Conservation (phyloP, 345 rosid species). For the Eucalyptus marginata region DNA sequence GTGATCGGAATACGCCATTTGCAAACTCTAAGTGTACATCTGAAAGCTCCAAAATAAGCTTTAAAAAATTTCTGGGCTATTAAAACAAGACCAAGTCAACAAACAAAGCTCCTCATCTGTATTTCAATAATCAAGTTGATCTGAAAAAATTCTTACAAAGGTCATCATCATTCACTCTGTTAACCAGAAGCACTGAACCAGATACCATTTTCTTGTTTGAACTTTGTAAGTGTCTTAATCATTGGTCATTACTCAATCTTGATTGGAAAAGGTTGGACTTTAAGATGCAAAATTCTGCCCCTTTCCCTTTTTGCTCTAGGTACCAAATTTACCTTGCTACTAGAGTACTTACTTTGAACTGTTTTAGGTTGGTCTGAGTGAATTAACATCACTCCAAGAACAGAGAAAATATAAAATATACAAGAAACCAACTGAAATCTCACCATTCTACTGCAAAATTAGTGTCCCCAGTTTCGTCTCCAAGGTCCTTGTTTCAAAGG, state of each 20-base stretch:
- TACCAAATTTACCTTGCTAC: background rate
- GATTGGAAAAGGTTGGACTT: background rate
- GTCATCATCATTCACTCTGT: background rate
- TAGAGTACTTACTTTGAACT: background rate
- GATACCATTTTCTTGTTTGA: background rate
- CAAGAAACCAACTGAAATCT: background rate
- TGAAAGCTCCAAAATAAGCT: background rate
- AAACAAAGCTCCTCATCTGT: background rate
- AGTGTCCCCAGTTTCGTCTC: background rate
- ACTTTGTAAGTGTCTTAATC: background rate
- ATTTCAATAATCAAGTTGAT: background rate
- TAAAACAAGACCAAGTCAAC: background rate
- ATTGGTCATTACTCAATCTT: background rate
- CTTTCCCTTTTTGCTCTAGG: background rate
- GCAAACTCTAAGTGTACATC: background rate
- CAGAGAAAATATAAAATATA: background rate
- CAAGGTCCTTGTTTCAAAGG: background rate
- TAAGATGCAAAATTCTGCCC: background rate
- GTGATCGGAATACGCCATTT: background rate
- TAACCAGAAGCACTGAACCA: background rate
- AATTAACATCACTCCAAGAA: background rate
- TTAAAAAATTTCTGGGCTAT: background rate
- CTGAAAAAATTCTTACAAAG: background rate
- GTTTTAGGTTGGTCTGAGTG: background rate
- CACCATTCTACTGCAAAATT: background rate